Evolutionary conservation across 768 basidiomycete genomes (phyloP), one percentile per base, ranked within the genome.

Genomic region (Crepidotus variabilis): DNA sequence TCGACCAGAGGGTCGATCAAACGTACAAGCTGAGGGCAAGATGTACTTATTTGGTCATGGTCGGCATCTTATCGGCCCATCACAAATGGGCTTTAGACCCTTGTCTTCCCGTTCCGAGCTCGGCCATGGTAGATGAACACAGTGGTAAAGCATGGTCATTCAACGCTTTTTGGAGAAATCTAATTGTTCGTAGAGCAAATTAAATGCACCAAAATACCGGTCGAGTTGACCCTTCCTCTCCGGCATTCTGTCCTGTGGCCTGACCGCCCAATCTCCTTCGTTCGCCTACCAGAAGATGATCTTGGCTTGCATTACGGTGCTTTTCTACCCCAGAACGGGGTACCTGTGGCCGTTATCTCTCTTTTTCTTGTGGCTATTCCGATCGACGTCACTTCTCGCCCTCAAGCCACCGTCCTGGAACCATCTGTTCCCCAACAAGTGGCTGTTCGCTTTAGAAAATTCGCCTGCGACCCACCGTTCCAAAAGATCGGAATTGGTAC

Each of bases 221-320:
- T 35, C 5, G 68, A 74, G 36, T 66, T 78, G 48, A 85, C 84
- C 0, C 63, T 82, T 47, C 62, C 70, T 6, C 74, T 85, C 36
- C 79, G 83, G 39, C 83, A 83, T 65, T 72, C 74, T 22, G 81
- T 87, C 4, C 72, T 86, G 21, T 86, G 84, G 82, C 81, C 83
- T 8, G 65, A 77, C 59, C 74, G 73, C 61, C 75, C 78, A 7
- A 63, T 80, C 13, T 72, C 77, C 54, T 71, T 80, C 56, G 78
- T 86, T 47, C 71, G 64, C 55, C 72, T 85, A 2, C 76, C 81
- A 11, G 83, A 83, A 58, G 84, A 86, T 60, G 65, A 73, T 35
- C 53, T 60, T 18, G 83, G 80, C 9, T 57, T 72, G 59, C 85
- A 85, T 71, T 78, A 78, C 60, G 85, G 84, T 49, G 80, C 81